These are phyloP conservation scores for Nigrospora sphaerica DNA, from an alignment of 2,329 filamentous ascomycete genomes.

Conservation along the genomic window DNA sequence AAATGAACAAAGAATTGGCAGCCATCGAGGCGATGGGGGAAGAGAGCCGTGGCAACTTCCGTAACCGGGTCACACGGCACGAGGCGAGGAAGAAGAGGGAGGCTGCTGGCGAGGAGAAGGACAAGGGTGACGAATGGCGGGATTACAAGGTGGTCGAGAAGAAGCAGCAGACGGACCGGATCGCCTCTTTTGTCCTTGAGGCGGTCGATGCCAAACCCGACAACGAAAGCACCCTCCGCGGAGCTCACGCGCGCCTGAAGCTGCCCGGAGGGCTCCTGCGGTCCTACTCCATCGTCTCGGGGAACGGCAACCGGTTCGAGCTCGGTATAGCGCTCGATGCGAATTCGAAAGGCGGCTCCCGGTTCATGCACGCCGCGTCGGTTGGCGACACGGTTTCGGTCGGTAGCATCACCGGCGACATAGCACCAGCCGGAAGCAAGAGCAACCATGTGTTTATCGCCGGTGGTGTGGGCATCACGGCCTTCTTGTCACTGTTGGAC, in stretches of 20 bases:
- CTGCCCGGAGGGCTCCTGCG: slow-evolving; percentile 49
- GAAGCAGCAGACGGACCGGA: slow-evolving; percentile 38
- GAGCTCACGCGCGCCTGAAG: slow-evolving; percentile 49
- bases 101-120: slow-evolving; percentile 9
- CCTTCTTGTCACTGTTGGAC: slow-evolving; percentile 47
- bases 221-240: slow-evolving; percentile 23
- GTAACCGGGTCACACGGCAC: slow-evolving; percentile 41
- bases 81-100: slow-evolving; percentile 20
- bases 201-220: slow-evolving; percentile 27
- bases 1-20: slow-evolving; percentile 45
- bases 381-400: slow-evolving; percentile 44
- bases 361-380: slow-evolving; percentile 43
- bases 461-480: slow-evolving; percentile 60
- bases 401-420: slow-evolving; percentile 40
- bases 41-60: slow-evolving; percentile 41
- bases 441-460: slow-evolving; percentile 57
- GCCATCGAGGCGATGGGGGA: slow-evolving; percentile 42
- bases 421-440: slow-evolving; percentile 36
- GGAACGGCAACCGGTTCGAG: slow-evolving; percentile 39
- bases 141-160: slow-evolving; percentile 42
- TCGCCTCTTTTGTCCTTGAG: slow-evolving; percentile 47
- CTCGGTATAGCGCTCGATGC: slow-evolving; percentile 51
- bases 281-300: slow-evolving; percentile 53
- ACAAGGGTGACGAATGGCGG: slow-evolving; percentile 28
- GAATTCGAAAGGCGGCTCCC: slow-evolving; percentile 52